These are phyloP conservation scores for Eutrema salsugineum DNA, from an alignment of 441 rosid species.

Conservation along the genomic window DNA sequence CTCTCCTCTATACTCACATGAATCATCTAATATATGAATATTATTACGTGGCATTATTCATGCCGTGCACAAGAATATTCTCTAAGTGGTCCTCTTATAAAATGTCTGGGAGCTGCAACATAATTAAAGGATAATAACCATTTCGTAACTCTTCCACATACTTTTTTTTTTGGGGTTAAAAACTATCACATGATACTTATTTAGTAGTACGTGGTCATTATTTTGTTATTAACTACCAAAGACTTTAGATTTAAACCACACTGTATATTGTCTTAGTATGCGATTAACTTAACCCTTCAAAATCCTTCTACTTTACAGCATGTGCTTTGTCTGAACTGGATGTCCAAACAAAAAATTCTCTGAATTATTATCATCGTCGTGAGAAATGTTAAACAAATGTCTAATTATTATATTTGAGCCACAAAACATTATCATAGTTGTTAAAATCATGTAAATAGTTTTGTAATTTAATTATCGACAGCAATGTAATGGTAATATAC, in stretches of 20 bases:
- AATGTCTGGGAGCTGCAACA: background rate
- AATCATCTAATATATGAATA: background rate
- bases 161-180: too few species aligned
- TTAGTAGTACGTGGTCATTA: background rate
- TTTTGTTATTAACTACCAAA: background rate
- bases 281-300: background rate
- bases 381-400: too few species aligned
- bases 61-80: constrained; percentile 2
- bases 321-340: background rate
- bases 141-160: background rate
- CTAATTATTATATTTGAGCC: background rate
- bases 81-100: background rate
- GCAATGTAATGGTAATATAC: background rate
- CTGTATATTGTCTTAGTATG: background rate
- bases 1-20: background rate
- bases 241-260: background rate
- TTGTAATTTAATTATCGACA: background rate
- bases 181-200: background rate
- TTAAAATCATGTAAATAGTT: background rate
- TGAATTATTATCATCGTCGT: background rate
- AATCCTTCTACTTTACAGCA: background rate
- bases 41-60: background rate
- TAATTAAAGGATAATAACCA: background rate
- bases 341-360: background rate
- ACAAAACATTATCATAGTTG: background rate